A percentile compares a stretch with the other conserved stretches of the same genome.
phyloP scores from a whole-genome alignment of 768 basidiomycete genomes.

The Rhodotorula toruloides region DNA sequence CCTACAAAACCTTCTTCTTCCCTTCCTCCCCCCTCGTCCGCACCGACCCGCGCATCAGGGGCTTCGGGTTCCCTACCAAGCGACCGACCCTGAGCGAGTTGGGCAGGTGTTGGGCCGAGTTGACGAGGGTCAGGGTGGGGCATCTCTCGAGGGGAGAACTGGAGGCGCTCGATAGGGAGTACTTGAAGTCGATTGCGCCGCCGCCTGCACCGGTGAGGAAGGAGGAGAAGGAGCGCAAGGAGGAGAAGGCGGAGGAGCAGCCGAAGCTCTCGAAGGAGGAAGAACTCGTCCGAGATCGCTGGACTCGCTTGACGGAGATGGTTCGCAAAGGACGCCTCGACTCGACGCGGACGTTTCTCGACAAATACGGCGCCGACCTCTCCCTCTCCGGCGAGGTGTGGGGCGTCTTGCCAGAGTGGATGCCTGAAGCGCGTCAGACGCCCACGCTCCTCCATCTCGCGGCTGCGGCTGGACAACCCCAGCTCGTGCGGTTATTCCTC shows the following conservation, averaged over 20 bases:
- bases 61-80: constrained; percentile 93
- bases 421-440: constrained; percentile 48
- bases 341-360: constrained; percentile 71
- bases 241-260: constrained; percentile 52
- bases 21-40: constrained; percentile 67
- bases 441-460: constrained; percentile 69
- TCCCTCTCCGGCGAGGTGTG: constrained; percentile 45
- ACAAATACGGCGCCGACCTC: constrained; percentile 56
- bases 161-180: too few species aligned
- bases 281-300: constrained; percentile 69
- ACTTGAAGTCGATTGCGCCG: constrained; percentile 21
- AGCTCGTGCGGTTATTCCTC: constrained; percentile 68
- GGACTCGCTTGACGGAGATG: constrained; percentile 84
- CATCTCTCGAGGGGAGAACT: background rate
- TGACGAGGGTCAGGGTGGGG: too few species aligned
- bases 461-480: constrained; percentile 65
- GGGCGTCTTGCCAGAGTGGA: constrained; percentile 66
- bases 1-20: constrained; percentile 81
- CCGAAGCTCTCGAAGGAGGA: constrained; percentile 73
- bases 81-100: constrained; percentile 70
- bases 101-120: background rate
- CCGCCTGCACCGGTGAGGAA: constrained; percentile 41
- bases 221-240: constrained; percentile 46
- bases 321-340: constrained; percentile 77
- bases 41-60: constrained; percentile 71